phyloP scores from a whole-genome alignment of 805 yeast species.

The Candida anglica region DNA sequence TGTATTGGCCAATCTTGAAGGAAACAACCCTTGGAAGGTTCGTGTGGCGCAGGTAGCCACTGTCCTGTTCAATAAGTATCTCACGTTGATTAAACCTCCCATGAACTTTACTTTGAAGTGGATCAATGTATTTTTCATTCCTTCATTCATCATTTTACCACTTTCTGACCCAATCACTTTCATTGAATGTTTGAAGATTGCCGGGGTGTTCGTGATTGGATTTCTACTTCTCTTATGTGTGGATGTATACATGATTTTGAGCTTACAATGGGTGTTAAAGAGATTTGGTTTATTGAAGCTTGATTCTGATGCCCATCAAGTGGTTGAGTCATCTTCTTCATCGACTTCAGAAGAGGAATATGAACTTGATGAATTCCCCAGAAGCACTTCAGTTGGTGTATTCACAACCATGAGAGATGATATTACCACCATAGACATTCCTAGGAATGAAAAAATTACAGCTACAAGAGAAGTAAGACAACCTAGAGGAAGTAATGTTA shows the following conservation, averaged over 20 bases:
- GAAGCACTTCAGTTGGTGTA: conserved; percentile 7
- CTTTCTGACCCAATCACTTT: conserved; percentile 62
- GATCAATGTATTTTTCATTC: conserved; percentile 77
- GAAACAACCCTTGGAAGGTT: conserved; percentile 15
- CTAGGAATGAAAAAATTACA: neutral
- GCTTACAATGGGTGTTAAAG: conserved; percentile 16
- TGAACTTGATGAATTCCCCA: neutral
- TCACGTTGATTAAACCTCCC: conserved; percentile 49
- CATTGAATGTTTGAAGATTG: conserved; percentile 67
- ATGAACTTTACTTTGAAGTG: conserved; percentile 67
- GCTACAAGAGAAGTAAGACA: neutral
- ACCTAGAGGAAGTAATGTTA: neutral
- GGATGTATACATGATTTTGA: conserved; percentile 35
- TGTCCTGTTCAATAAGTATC: conserved; percentile 25
- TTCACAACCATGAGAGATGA: conserved; percentile 28
- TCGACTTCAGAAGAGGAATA: conserved; percentile 6
- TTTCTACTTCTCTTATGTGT: conserved; percentile 47
- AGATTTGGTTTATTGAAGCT: conserved; percentile 8
- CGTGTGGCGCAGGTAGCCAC: conserved; percentile 9
- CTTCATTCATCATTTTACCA: conserved; percentile 71
- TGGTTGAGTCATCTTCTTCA: conserved; percentile 5
- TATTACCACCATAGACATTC: conserved; percentile 35
- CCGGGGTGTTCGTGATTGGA: conserved; percentile 69
- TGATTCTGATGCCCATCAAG: conserved; percentile 2
- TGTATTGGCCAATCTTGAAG: conserved; percentile 9